Percentiles rank a stretch among this genome's conserved stretches.
These are phyloP conservation scores for Cotoneaster glaucophyllus DNA, from an alignment of 306 rosid species.

Conservation along the genomic window DNA sequence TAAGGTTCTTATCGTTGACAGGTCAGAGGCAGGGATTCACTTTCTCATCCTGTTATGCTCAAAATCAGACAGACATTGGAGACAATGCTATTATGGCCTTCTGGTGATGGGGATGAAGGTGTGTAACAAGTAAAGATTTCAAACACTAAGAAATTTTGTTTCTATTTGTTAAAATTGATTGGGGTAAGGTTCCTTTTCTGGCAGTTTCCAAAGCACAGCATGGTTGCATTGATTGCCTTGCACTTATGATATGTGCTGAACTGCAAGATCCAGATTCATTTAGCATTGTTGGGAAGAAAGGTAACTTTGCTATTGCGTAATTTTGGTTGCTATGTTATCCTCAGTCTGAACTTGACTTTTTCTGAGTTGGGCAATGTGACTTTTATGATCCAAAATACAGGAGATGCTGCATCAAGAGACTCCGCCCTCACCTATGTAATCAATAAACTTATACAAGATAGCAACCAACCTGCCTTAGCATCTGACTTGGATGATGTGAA, in stretches of 20 bases:
- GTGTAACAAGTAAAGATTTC: conserved; percentile 11
- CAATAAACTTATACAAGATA: conserved; percentile 26
- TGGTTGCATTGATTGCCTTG: conserved; percentile 91
- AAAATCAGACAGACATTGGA: conserved; percentile 52
- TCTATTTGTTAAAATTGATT: not conserved
- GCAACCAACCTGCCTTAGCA: conserved; percentile 17
- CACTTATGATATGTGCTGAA: conserved; percentile 81
- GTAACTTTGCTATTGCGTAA: conserved; percentile 22
- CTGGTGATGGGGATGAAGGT: conserved; percentile 73
- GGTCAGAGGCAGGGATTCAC: conserved; percentile 64
- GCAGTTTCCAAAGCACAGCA: conserved; percentile 83
- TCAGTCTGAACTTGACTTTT: conserved; percentile 8
- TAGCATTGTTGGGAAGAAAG: conserved; percentile 34
- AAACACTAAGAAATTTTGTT: not conserved
- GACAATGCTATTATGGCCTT: conserved; percentile 66
- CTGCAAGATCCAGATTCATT: conserved; percentile 44
- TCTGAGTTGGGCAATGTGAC: conserved; percentile 10
- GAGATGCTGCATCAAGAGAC: conserved; percentile 30
- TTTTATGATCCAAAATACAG: conserved; percentile 25
- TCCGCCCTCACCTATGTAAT: conserved; percentile 43
- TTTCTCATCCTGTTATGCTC: conserved; percentile 51
- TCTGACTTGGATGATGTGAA: conserved; percentile 21
- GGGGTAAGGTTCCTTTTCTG: conserved; percentile 6
- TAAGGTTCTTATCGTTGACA: conserved; percentile 26
- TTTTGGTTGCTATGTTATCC: conserved; percentile 11